These are phyloP conservation scores for Batkoa obscura DNA, from an alignment of 371 early-diverging fungal genomes.

Conservation along the genomic window DNA sequence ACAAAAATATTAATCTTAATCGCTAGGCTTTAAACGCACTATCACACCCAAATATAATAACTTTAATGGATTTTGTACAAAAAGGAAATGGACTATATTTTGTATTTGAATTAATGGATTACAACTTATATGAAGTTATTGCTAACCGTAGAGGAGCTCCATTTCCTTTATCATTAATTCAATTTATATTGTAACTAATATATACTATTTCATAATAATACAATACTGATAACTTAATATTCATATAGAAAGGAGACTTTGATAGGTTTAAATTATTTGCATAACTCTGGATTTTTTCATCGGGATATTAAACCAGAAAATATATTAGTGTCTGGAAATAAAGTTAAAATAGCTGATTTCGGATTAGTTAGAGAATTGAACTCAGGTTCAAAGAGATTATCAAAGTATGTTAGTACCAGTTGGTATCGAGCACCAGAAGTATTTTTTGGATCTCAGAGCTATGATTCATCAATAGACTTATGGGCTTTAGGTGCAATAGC, in stretches of 20 bases:
- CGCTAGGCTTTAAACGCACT: conserved; percentile 41
- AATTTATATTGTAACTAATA: conserved; percentile 28
- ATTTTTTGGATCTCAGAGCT: conserved; percentile 56
- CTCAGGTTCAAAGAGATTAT: conserved; percentile 52
- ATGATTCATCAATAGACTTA: conserved; percentile 88
- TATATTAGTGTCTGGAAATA: conserved; percentile 28
- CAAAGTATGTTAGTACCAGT: conserved; percentile 86
- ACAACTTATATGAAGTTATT: conserved; percentile 77
- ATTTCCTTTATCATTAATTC: conserved; percentile 32
- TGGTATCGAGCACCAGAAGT: conserved; percentile 99
- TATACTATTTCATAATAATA: not conserved
- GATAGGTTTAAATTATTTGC: conserved; percentile 68
- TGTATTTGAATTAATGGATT: conserved; percentile 87
- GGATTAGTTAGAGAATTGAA: conserved; percentile 78
- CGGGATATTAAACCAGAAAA: conserved; percentile 90
- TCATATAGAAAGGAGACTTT: conserved; percentile 46
- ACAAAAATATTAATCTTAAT: too few species aligned
- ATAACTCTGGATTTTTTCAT: conserved; percentile 76
- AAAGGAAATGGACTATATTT: conserved; percentile 65
- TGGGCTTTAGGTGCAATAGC: conserved; percentile 95
- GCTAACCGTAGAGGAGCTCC: conserved; percentile 35
- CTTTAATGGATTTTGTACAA: conserved; percentile 56
- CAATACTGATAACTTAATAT: not conserved
- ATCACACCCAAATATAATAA: conserved; percentile 64
- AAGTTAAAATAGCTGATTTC: conserved; percentile 85